phyloP scores from a whole-genome alignment of 202 grass and related monocot genomes.

The Carex sylvatica region DNA sequence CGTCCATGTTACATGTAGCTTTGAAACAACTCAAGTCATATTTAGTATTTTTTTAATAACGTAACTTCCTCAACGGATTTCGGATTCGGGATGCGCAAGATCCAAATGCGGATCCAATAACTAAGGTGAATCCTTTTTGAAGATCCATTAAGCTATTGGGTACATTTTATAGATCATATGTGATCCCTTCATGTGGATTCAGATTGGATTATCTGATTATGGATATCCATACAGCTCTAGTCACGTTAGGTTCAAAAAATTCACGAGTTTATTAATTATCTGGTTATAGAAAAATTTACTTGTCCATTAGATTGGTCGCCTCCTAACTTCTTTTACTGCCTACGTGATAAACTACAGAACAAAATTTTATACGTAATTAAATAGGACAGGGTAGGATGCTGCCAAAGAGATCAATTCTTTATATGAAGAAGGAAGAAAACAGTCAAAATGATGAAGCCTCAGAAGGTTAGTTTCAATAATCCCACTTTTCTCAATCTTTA shows the following conservation, averaged over 20 bases:
- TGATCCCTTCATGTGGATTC: too few species aligned
- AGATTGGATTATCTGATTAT: too few species aligned
- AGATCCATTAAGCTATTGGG: too few species aligned
- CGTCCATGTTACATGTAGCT: too few species aligned
- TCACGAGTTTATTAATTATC: conserved; percentile 8
- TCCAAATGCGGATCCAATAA: too few species aligned
- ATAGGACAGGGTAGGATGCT: conserved; percentile 59
- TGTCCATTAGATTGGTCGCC: not conserved
- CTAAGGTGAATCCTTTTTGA: too few species aligned
- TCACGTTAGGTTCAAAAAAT: not conserved
- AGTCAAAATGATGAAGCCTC: conserved; percentile 38
- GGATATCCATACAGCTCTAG: too few species aligned
- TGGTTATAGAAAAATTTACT: conserved; percentile 4
- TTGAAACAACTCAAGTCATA: too few species aligned
- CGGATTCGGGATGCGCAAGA: too few species aligned
- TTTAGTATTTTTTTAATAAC: too few species aligned
- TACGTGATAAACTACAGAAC: not conserved
- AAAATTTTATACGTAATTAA: conserved; percentile 27
- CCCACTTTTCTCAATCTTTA: not conserved
- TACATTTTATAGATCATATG: too few species aligned
- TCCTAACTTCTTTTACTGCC: conserved; percentile 17
- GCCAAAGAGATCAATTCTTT: conserved; percentile 24
- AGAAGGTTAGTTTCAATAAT: conserved; percentile 36
- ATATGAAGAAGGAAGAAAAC: conserved; percentile 23
- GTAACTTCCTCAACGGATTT: too few species aligned